Percentiles rank a stretch among this genome's conserved stretches.
Conservation (phyloP, 202 grass and related monocot species). For the Tripidium arundinaceum region DNA sequence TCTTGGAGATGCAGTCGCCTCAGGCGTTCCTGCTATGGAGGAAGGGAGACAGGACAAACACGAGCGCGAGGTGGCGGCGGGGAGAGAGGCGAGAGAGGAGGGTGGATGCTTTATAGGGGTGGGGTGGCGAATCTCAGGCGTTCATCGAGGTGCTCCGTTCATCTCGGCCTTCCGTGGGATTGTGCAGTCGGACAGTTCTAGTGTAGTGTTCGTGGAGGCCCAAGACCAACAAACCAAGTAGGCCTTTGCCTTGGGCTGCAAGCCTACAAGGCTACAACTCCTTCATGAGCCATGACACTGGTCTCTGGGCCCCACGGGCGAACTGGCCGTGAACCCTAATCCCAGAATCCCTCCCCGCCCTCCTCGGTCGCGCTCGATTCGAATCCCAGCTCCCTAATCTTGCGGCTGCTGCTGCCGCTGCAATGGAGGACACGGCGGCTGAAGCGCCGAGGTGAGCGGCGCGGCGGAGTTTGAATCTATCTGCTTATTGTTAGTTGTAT, state of each 20-base stretch:
- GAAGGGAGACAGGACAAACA: background rate
- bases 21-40: background rate
- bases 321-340: background rate
- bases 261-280: too few species aligned
- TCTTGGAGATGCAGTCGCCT: background rate
- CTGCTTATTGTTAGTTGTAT: background rate
- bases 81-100: background rate
- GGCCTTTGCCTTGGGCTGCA: background rate
- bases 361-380: too few species aligned
- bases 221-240: background rate
- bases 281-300: background rate
- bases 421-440: conserved; percentile 34
- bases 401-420: background rate
- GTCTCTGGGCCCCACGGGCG: background rate
- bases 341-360: too few species aligned
- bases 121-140: background rate
- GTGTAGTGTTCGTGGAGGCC: background rate
- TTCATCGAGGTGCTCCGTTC: background rate
- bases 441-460: conserved; percentile 56
- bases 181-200: background rate
- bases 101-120: background rate
- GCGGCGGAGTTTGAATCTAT: conserved; percentile 41
- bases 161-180: background rate
- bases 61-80: conserved; percentile 8
- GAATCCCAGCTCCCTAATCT: too few species aligned